Conservation (phyloP, 2,329 filamentous ascomycete genomes). For the Fusarium abutilonis region DNA sequence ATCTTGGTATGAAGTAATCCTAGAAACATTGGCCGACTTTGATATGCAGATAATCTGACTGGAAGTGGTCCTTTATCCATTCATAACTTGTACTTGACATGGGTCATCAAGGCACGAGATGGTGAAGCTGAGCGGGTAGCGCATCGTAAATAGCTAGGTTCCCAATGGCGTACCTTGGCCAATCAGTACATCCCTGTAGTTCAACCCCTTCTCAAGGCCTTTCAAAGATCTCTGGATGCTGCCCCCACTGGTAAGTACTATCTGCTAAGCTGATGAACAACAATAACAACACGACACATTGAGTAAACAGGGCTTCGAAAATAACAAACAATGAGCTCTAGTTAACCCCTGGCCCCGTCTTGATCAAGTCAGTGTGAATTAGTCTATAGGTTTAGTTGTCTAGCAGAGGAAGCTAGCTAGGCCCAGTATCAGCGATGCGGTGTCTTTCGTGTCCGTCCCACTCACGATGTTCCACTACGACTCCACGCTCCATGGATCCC, state of each 20-base stretch:
- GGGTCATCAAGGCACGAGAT: conserved; percentile 6
- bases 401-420: conserved; percentile 9
- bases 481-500: conserved; percentile 37
- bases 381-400: conserved; percentile 11
- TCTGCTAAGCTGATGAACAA: conserved; percentile 1
- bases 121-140: conserved; percentile 25
- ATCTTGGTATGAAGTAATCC: conserved; percentile 6
- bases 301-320: conserved; percentile 2
- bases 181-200: conserved; percentile 27
- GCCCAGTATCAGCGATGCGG: conserved; percentile 30
- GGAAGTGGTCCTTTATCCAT: conserved; percentile 7
- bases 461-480: conserved; percentile 40
- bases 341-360: not conserved
- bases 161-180: conserved; percentile 16
- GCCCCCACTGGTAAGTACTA: too few species aligned
- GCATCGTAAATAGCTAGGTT: conserved; percentile 22
- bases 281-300: conserved; percentile 2
- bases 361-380: not conserved
- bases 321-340: conserved; percentile 9
- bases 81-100: not conserved
- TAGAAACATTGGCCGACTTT: conserved; percentile 7
- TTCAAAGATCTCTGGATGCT: too few species aligned
- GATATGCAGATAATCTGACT: conserved; percentile 8
- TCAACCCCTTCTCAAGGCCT: conserved; percentile 25
- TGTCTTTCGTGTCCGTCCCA: conserved; percentile 33